Base-by-base conservation (phyloP, 1,139 yeast genomes). In the Torulaspora globosa region DNA sequence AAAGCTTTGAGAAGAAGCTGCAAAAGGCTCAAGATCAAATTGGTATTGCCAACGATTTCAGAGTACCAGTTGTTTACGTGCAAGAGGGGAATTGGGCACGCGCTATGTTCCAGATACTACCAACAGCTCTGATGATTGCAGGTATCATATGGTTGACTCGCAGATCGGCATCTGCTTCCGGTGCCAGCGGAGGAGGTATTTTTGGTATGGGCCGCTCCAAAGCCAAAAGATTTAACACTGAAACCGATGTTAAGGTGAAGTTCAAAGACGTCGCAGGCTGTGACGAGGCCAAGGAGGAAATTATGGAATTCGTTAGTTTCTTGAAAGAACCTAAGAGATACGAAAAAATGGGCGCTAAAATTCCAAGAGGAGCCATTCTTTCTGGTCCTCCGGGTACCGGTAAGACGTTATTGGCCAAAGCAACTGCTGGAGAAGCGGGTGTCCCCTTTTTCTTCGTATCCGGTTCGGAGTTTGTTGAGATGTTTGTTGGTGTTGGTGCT, bases 301-400 rank as follows among this genome's bases (percentile, higher is more conserved):
- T 84, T 55, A 82, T 83, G 89, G 94, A 84, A 65, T 84, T 84
- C 68, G 94, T 84, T 38, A 80, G 81, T 57, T 84, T 84, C 58
- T 74, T 84, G 66, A 84, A 84, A 62, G 78, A 83, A 53, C 92
- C 94, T 1, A 68, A 73, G 37, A 80, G 83, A 58, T 84, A 84
- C 66, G 90, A 84, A 62, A 79, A 76, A 55, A 72, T 84, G 60
- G 94, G 94, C 41, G 94, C 90, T 18, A 82, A 84, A 60, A 84
- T 84, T 50, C 94, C 94, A 37, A 74, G 92, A 65, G 94, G 94
- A 61, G 92, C 92, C 7, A 82, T 84, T 46, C 70, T 84, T 41
- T 82, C 89, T 0, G 94, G 94, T 51, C 88, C 92, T 33, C 94
- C 94, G 39, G 94, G 94, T 70, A 84, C 92, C 4, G 94, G 94